Conservation (phyloP, 2,329 filamentous ascomycete genomes). For the Fusarium avenaceum region DNA sequence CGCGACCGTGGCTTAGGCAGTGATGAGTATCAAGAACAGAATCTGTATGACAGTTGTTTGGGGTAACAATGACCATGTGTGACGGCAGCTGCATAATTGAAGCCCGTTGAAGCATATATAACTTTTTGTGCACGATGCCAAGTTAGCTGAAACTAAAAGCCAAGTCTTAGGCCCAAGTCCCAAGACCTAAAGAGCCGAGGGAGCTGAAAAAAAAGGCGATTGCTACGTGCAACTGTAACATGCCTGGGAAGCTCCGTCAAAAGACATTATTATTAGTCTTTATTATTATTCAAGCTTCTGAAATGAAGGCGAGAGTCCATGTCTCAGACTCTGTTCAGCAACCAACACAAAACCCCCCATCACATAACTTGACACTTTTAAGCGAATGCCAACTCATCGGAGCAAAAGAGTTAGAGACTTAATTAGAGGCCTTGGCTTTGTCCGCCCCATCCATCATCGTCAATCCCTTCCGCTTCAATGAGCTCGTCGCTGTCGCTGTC, state of each 20-base stretch:
- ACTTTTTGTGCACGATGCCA: slow-evolving; percentile 5
- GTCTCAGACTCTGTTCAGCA: neutral
- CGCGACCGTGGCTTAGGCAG: slow-evolving; percentile 18
- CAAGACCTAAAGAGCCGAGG: slow-evolving; percentile 9
- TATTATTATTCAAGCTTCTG: too few relatives aligned
- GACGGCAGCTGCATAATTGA: slow-evolving; percentile 3
- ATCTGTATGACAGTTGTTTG: slow-evolving; percentile 16
- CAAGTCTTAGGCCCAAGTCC: slow-evolving; percentile 9
- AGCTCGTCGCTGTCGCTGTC: slow-evolving; percentile 25
- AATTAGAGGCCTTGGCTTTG: neutral
- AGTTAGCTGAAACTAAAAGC: slow-evolving; percentile 16
- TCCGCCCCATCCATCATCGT: slow-evolving; percentile 27
- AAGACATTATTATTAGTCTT: neutral
- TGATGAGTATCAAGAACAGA: slow-evolving; percentile 4
- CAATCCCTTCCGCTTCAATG: slow-evolving; percentile 28
- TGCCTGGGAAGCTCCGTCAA: slow-evolving; percentile 10
- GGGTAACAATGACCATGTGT: slow-evolving; percentile 1
- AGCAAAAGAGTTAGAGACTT: too few relatives aligned
- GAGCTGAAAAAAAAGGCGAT: slow-evolving; percentile 13
- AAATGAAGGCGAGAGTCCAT: slow-evolving; percentile 3
- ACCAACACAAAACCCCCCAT: neutral
- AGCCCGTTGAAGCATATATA: slow-evolving; percentile 1
- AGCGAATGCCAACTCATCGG: neutral
- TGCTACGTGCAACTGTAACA: neutral
- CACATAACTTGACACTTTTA: neutral